Evolutionary conservation across 2,329 filamentous ascomycete genomes (phyloP), one percentile per base, ranked within the genome.

Genomic region (Trichophyton rubrum): DNA sequence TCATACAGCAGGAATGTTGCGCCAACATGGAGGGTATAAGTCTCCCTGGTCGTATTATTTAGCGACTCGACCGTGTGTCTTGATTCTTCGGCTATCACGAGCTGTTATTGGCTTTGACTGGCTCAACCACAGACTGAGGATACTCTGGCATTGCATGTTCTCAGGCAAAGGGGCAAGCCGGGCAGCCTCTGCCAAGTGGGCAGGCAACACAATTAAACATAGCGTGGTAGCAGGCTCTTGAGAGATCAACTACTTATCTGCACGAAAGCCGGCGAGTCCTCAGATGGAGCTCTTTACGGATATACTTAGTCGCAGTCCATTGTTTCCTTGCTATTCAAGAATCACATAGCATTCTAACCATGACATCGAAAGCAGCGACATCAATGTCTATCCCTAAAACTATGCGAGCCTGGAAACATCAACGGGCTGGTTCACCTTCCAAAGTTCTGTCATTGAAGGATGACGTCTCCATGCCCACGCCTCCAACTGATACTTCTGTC

Each of bases 401-500:
- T 3, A 59, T 59, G 56, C 59, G 61, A 15, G 59, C 61, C 7
- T 33, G 58, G 56, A 41, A 20, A 20, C 61, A 62, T 24, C 56
- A 24, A 1, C 49, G 49, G 33, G 17, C 47, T 7, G 61, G 61
- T 33, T 47, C 59, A 22, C 61, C 61, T 13, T 33, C 56, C 20
- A 47, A 57, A 17, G 53, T 61, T 13, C 41, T 62, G 13, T 59
- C 59, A 13, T 3, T 62, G 13, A 59, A n/a, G 8, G 43, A 60
- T 30, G 43, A 63, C 33, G 45, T 38, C 35, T 20, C 51, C 17
- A 40, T 63, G 33, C 60, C 62, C 13, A 35, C 51, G 17, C 58
- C 61, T 3, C 41, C 56, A 41, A 58, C 62, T 27, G 59, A 63
- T 33, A 61, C 62, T 3, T 63, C 62, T 15, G 58, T 63, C 8